Conservation (phyloP, 1,284 basidiomycete species). For the Puccinia triticina region DNA sequence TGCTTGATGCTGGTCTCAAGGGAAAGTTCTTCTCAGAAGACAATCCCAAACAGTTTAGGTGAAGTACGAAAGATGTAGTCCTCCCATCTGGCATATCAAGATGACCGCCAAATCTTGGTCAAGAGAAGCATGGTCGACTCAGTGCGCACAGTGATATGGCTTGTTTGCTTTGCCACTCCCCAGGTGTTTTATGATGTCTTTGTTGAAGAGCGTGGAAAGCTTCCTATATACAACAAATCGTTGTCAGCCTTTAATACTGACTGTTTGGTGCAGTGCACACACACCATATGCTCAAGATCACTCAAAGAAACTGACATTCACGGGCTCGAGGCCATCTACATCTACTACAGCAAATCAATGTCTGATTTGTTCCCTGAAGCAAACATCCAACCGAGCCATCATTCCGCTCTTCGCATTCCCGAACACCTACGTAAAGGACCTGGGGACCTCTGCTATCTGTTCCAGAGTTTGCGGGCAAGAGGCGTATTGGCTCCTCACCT, state of each 20-base stretch:
- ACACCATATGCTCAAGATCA: slow-evolving; percentile 14
- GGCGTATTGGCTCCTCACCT: slow-evolving; percentile 8
- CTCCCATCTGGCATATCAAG: not conserved
- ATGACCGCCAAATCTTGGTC: not conserved
- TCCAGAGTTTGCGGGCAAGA: slow-evolving; percentile 25
- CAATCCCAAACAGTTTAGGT: not conserved
- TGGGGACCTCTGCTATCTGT: slow-evolving; percentile 24
- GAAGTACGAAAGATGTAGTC: slow-evolving; percentile 1
- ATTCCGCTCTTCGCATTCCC: slow-evolving; percentile 24
- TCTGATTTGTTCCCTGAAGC: not conserved
- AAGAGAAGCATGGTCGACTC: slow-evolving; percentile 21
- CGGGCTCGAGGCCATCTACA: slow-evolving; percentile 2
- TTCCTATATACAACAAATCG: slow-evolving; percentile 16
- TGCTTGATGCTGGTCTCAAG: slow-evolving; percentile 1
- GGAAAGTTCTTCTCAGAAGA: slow-evolving; percentile 12
- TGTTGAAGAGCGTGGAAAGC: not conserved
- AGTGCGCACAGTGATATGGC: slow-evolving; percentile 22
- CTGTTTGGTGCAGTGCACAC: slow-evolving; percentile 19
- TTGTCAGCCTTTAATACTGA: not conserved
- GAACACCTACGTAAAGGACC: slow-evolving; percentile 5
- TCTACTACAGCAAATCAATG: not conserved
- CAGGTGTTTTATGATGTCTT: slow-evolving; percentile 6
- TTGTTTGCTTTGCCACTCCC: slow-evolving; percentile 13
- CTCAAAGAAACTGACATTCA: slow-evolving; percentile 10
- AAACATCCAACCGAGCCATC: slow-evolving; percentile 23